Evolutionary conservation across 1,284 basidiomycete genomes (phyloP), one percentile per base, ranked within the genome.

Genomic region (Moniliella sp.): DNA sequence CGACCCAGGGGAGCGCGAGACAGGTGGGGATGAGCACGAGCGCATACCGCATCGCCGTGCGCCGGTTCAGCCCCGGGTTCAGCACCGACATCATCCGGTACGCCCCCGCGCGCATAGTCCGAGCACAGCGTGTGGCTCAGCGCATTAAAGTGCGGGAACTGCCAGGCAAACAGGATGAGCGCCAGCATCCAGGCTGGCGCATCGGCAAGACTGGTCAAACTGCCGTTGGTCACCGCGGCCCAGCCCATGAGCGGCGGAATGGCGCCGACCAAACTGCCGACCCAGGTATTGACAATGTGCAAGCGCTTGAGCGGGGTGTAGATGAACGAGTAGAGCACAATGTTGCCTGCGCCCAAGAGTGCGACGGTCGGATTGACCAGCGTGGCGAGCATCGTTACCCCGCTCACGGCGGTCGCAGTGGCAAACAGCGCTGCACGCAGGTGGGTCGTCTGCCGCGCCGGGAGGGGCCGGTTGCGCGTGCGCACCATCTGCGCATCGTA

Each of bases 71-170:
- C 8, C 64, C 54, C 1, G 88, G 82, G 27, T 75, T 68, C 28
- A 80, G 65, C 34, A 84, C 78, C 15, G 76, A 73, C 21, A 94
- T 73, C 91, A 97, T 99, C 25, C 71, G 71, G 58, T 91, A 99
- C 11, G 86, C 88, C n/a, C 4, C 79, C 82, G 50, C 82, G 73
- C 0, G 88, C 82, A 62, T 99, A 99, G 18, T 78, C 78, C 11
- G 71, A 73, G 15, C 84, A 72, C 9, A 91, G 71, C 30, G 84
- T 68, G 62, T 93, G 73, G 2, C 84, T 75, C n/a, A 97, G 68
- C 1, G 82, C 66, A 63, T 91, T 94, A 66, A 99, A 97, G 62
- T 97, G 91, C 12, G 91, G 88, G 62, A 97, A 97, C 58, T 99
- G 91, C 91, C 91, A 99, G 37, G 78, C 78, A 64, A 76, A 99